Base-by-base conservation (phyloP, 108 stramenopile genomes). In the Mediolabrus comicus region DNA sequence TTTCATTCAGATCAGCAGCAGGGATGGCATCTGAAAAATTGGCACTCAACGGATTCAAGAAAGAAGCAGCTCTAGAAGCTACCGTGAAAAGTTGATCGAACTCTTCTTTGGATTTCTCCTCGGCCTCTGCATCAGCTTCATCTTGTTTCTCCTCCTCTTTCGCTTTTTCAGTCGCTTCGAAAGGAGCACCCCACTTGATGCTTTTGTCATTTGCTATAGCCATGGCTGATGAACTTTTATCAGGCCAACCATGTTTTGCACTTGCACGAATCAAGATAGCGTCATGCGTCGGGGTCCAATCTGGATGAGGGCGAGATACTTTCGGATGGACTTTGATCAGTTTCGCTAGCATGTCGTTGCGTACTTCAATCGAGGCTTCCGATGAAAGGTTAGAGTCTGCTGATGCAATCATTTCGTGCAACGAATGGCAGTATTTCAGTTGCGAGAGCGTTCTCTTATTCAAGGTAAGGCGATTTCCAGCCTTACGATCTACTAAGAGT, bases 171-270 rank as follows among this genome's bases (percentile, higher is more conserved):
- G 39, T 32, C 33, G 58, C 69, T 41, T 86, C 83, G 57, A 90
- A 91, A 9, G 92, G 90, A 38, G 68, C 58, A 8, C 87, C 87
- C 92, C 92, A 94, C 32, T 72, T 60, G 14, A 94, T 87, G 0
- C 58, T 59, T 19, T 76, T 60, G 46, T 94, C 92, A 41, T 78
- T 68, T 8, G 55, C 63, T 19, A 92, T 90, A 0, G 80, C 79
- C 26, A 63, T 73, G 9, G 67, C 81, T 60, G 62, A 32, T 11
- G 63, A 9, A 16, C 86, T 87, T 3, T 75, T 55, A 30, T 95
- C 94, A 36, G 90, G 67, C 89, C 89, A 95, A 17, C 94, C 94
- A 69, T 95, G 94, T 71, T 92, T 89, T 0, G 65, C 72, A 25
- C 87, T 82, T 14, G 90, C 87, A 14, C 69, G 65, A 57, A 92